phyloP scores from a whole-genome alignment of 1,284 basidiomycete species.

The Pseudozyma thailandica region DNA sequence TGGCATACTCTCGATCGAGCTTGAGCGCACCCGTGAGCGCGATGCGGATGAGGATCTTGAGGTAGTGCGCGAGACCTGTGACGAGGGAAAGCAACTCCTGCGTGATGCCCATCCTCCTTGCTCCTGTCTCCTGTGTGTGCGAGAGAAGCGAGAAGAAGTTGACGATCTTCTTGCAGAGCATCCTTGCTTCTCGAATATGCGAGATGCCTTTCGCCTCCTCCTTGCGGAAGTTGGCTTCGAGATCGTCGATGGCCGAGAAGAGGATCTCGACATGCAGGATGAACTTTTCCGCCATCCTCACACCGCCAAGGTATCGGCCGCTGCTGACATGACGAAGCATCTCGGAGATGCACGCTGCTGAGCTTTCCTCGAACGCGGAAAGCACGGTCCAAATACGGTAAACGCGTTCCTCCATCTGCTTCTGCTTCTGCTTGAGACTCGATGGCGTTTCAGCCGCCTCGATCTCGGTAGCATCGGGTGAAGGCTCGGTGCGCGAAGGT shows the following conservation, averaged over 20 bases:
- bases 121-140: constrained; percentile 92
- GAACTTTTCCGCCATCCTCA: constrained; percentile 97
- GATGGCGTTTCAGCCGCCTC: constrained; percentile 77
- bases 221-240: constrained; percentile 87
- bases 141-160: constrained; percentile 97
- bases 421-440: constrained; percentile 90
- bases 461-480: constrained; percentile 72
- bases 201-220: constrained; percentile 83
- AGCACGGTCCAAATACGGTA: constrained; percentile 99
- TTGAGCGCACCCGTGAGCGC: constrained; percentile 94
- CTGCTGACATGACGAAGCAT: constrained; percentile 96
- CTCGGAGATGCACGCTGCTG: constrained; percentile 98
- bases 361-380: constrained; percentile 97
- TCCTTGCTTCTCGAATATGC: constrained; percentile 95
- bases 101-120: constrained; percentile 91
- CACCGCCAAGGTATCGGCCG: constrained; percentile 93
- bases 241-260: constrained; percentile 95
- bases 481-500: constrained; percentile 40
- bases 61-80: constrained; percentile 96
- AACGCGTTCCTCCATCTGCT: constrained; percentile 95
- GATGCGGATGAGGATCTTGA: constrained; percentile 98
- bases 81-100: constrained; percentile 97
- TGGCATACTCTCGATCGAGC: constrained; percentile 87
- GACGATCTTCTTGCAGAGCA: constrained; percentile 98
- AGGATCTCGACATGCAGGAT: constrained; percentile 98